Percentiles rank a stretch among this genome's conserved stretches.
phyloP scores from a whole-genome alignment of 202 grass and related monocot species.

The Setaria viridis region DNA sequence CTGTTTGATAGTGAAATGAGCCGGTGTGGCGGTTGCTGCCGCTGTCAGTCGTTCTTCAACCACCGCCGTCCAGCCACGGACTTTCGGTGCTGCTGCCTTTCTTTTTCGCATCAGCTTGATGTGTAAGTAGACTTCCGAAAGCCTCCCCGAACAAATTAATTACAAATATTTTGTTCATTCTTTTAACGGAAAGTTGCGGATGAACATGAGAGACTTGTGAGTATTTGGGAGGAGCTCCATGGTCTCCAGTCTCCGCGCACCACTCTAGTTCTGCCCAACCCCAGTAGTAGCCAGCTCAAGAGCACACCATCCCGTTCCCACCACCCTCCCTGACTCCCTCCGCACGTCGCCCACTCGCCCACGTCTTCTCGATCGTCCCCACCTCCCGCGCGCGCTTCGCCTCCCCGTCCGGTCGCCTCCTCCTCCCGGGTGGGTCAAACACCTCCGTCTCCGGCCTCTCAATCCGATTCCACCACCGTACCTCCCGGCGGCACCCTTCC shows the following conservation, averaged over 20 bases:
- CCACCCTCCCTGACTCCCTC: background rate
- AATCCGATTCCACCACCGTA: background rate
- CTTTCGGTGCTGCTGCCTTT: constrained; percentile 43
- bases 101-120: background rate
- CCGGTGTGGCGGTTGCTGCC: constrained; percentile 16
- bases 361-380: constrained; percentile 1
- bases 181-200: background rate
- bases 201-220: background rate
- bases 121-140: too few species aligned
- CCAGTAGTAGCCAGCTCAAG: background rate
- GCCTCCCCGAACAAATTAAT: too few species aligned
- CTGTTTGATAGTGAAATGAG: background rate
- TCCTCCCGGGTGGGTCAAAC: background rate
- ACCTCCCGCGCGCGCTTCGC: constrained; percentile 5
- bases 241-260: too few species aligned
- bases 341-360: constrained; percentile 48
- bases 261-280: too few species aligned
- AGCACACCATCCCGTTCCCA: background rate
- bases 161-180: too few species aligned
- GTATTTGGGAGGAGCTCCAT: background rate
- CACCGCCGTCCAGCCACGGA: constrained; percentile 34
- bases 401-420: background rate
- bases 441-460: background rate
- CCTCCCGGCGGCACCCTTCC: too few species aligned
- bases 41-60: constrained; percentile 3